Percentiles rank a stretch among this genome's conserved stretches.
phyloP scores from a whole-genome alignment of 2,329 filamentous ascomycete species.

The Fusarium illudens region DNA sequence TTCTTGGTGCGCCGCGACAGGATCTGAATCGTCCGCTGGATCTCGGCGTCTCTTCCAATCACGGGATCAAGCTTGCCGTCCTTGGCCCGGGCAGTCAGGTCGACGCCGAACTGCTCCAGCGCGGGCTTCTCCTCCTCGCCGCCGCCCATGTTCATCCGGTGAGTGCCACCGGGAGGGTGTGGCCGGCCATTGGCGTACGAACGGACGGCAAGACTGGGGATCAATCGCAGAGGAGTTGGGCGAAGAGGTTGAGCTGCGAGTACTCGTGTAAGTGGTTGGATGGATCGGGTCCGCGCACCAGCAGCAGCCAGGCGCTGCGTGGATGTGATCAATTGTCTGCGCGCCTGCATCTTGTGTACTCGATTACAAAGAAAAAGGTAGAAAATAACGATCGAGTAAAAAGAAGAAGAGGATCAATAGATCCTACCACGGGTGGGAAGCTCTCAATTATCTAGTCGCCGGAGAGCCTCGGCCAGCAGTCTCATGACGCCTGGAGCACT shows the following conservation, averaged over 20 bases:
- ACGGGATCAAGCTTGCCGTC: slow-evolving; percentile 95
- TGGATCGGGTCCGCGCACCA: slow-evolving; percentile 42
- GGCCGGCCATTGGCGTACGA: slow-evolving; percentile 76
- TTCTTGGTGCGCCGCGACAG: slow-evolving; percentile 94
- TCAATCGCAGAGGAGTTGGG: slow-evolving; percentile 39
- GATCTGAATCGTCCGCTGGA: slow-evolving; percentile 93
- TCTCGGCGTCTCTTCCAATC: slow-evolving; percentile 90
- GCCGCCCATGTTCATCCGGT: slow-evolving; percentile 88
- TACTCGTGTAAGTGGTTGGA: slow-evolving; percentile 42
- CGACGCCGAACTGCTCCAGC: slow-evolving; percentile 88
- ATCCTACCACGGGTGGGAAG: slow-evolving; percentile 9
- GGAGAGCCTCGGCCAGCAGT: slow-evolving; percentile 24
- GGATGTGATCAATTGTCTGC: slow-evolving; percentile 51
- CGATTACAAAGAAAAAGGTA: slow-evolving; percentile 18
- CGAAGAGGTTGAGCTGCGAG: slow-evolving; percentile 34
- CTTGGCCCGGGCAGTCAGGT: slow-evolving; percentile 84
- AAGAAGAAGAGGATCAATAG: slow-evolving; percentile 9
- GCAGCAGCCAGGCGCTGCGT: slow-evolving; percentile 48
- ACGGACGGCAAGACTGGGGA: slow-evolving; percentile 56
- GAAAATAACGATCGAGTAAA: slow-evolving; percentile 6
- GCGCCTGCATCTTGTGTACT: slow-evolving; percentile 50
- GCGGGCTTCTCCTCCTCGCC: slow-evolving; percentile 81
- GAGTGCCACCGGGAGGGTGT: slow-evolving; percentile 89
- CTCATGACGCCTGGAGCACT: slow-evolving; percentile 44
- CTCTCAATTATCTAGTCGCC: slow-evolving; percentile 34